Base-by-base conservation (phyloP, 108 stramenopile species). In the Craspedostauros australis region DNA sequence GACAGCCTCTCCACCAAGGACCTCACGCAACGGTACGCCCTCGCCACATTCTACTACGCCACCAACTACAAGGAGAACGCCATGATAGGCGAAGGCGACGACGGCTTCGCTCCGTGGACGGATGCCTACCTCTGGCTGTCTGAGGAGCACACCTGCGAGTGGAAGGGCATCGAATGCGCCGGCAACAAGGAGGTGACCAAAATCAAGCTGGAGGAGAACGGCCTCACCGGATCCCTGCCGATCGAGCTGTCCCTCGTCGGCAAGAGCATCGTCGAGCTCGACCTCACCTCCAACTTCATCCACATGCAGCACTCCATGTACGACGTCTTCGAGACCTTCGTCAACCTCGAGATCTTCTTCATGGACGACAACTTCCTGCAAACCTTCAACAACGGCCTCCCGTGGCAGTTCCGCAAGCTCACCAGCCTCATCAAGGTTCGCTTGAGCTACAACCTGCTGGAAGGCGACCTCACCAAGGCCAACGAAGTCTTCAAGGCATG, bases 311-410 rank as follows among this genome's bases (percentile, higher is more conserved):
- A 41, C 1, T 24, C 16, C 21, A 42, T 51, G 29, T 54, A 50
- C 29, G 62, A 67, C 20, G 62, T 59, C n/a, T 65, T 70, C 32
- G 41, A 27, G 16, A 25, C 33, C 5, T 23, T 79, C 23, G 52
- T 39, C 14, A 62, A 54, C 7, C 50, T 79, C 11, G 40, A 61
- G 33, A 62, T 54, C 11, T 57, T 79, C 20, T 28, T 73, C 6
- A 52, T 79, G 68, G 72, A 73, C 21, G 77, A 79, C 65, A 79
- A 79, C 18, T 78, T 69, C n/a, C 21, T 76, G 4, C 73, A 75
- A 46, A 54, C 56, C 30, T 46, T 65, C 12, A 50, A 48, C 18
- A 40, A 62, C 3, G 76, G 73, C 30, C 23, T 75, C 11, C 80
- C 80, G 0, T 19, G 47, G 0, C 45, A 53, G 6, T 37, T 81